These are phyloP conservation scores for Hylodesmum podocarpum DNA, from an alignment of 306 rosid species.

Conservation along the genomic window DNA sequence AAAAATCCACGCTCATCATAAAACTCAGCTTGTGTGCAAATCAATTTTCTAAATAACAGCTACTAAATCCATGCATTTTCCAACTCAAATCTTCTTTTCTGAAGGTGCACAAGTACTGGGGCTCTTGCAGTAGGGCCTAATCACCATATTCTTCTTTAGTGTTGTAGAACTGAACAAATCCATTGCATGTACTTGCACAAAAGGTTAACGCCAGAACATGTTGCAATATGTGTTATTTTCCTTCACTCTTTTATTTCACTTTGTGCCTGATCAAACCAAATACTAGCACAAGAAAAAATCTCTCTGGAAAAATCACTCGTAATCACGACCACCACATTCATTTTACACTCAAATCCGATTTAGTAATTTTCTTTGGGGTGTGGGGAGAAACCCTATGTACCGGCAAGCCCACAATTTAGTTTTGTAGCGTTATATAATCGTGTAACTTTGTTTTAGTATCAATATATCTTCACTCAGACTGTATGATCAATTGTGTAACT, in stretches of 20 bases:
- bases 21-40: conserved; percentile 7
- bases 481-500: no score
- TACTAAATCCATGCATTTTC: background rate
- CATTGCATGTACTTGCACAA: background rate
- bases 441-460: conserved; percentile 11
- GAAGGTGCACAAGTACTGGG: background rate
- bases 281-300: conserved; percentile 6
- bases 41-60: background rate
- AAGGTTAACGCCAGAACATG: background rate
- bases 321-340: background rate
- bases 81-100: background rate
- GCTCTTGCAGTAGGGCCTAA: background rate
- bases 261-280: background rate
- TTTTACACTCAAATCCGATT: background rate
- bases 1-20: conserved; percentile 3
- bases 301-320: background rate
- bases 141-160: background rate
- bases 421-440: background rate
- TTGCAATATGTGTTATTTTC: background rate
- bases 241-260: background rate
- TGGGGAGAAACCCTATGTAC: conserved; percentile 11
- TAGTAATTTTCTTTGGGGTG: background rate
- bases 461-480: conserved; percentile 13
- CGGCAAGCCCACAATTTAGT: conserved; percentile 16
- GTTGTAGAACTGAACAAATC: background rate